Evolutionary conservation across 176 grass and related monocot genomes (phyloP), one percentile per base, ranked within the genome.

Genomic region (Ananas comosus): DNA sequence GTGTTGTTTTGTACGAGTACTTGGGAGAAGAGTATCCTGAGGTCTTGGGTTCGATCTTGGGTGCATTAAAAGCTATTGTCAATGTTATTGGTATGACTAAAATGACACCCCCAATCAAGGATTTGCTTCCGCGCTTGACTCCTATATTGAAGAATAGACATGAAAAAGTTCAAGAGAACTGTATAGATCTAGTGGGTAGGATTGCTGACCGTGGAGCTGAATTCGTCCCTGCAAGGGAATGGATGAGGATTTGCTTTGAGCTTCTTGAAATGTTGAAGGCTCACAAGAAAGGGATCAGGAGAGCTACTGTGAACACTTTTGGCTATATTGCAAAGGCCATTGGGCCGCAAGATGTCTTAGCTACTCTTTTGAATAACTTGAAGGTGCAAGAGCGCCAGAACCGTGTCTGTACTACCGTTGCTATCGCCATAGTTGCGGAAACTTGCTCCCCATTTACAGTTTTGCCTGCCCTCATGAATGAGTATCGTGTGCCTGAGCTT

Each of bases 171-270:
- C 94, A 97, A 79, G 94, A 97, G 80, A 97, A 97, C 68, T 97
- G 94, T 65, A 97, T 97, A 23, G 94, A 99, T 63, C 83, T 99
- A 65, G 94, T 99, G 69, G 94, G 94, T 72, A 82, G 94, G 58
- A 99, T 99, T 83, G 89, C 89, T 74, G 94, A 93, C 69, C 89
- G 89, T 83, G 89, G 94, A 76, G 94, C 94, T 70, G 94, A 97
- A 72, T 99, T 92, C 70, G 94, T 99, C 11, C 89, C 89, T 23
- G 94, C 94, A 9, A 90, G 94, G 74, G 94, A 99, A 52, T 99
- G 94, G 94, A 99, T 99, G 94, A 91, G 89, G 73, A 99, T 99
- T 71, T 99, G 94, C 49, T 99, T 99, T 29, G 94, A 99, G 83
- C 82, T 93, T 24, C 80, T 99, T 18, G 94, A 99, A 69, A 99